phyloP scores from a whole-genome alignment of 2,329 filamentous ascomycete species.

The Aspergillus glaucus region DNA sequence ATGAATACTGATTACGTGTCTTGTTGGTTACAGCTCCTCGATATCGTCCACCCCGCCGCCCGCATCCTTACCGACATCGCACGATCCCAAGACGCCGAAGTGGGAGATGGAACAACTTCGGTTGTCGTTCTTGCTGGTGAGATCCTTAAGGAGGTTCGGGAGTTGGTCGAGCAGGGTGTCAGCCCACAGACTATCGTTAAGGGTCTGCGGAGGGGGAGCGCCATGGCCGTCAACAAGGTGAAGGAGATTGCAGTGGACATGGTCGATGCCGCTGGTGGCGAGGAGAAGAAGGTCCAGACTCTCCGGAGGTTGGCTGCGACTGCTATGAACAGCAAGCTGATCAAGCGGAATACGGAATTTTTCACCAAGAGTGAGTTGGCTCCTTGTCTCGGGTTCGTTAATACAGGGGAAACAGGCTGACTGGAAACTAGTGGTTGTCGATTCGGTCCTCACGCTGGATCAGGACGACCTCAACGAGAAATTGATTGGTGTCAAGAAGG shows the following conservation, averaged over 20 bases:
- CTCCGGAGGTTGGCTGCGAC: slow-evolving; percentile 84
- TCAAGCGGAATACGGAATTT: slow-evolving; percentile 92
- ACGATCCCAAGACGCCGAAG: slow-evolving; percentile 97
- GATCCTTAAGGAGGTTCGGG: slow-evolving; percentile 93
- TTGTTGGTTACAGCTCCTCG: slow-evolving; percentile 65
- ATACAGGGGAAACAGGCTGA: slow-evolving; percentile 2
- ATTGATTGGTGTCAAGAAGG: slow-evolving; percentile 97
- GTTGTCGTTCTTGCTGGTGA: slow-evolving; percentile 97
- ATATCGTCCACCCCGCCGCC: slow-evolving; percentile 96
- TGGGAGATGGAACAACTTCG: slow-evolving; percentile 95
- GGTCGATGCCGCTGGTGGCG: slow-evolving; percentile 66
- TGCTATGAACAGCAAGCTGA: slow-evolving; percentile 98
- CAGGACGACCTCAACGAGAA: slow-evolving; percentile 97
- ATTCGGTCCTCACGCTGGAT: slow-evolving; percentile 89
- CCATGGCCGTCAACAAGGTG: slow-evolving; percentile 96
- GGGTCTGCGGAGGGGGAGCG: slow-evolving; percentile 77
- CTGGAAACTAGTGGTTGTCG: slow-evolving; percentile 73
- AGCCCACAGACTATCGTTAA: slow-evolving; percentile 98
- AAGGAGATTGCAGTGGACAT: slow-evolving; percentile 82
- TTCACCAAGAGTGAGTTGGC: slow-evolving; percentile 78
- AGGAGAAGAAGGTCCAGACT: slow-evolving; percentile 82
- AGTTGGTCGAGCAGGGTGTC: slow-evolving; percentile 92
- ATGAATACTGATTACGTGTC: slow-evolving; percentile 1
- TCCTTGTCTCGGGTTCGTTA: no score
- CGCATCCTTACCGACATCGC: slow-evolving; percentile 97